Percentiles rank a stretch among this genome's conserved stretches.
phyloP scores from a whole-genome alignment of 805 yeast genomes.

The Suhomyces vadensis region DNA sequence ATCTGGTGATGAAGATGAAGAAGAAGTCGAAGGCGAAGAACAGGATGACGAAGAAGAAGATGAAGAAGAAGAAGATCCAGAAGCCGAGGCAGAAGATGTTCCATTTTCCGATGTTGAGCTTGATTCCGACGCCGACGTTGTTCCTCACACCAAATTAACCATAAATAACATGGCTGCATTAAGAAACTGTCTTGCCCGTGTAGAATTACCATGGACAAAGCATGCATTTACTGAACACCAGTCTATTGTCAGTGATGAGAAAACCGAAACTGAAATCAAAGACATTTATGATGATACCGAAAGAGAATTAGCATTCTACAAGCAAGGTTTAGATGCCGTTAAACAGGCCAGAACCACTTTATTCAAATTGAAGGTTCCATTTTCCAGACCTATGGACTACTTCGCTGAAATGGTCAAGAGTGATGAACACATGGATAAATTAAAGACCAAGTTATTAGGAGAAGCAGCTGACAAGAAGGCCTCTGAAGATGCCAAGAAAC shows the following conservation, averaged over 20 bases:
- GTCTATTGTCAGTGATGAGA: conserved; percentile 59
- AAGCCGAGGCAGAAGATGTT: conserved; percentile 72
- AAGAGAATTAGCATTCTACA: conserved; percentile 92
- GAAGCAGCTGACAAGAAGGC: conserved; percentile 87
- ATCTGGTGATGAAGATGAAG: conserved; percentile 45
- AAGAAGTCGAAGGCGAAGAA: conserved; percentile 54
- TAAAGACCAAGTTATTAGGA: conserved; percentile 74
- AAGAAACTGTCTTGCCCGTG: conserved; percentile 65
- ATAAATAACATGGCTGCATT: conserved; percentile 86
- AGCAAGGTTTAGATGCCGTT: conserved; percentile 88
- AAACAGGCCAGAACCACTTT: conserved; percentile 66
- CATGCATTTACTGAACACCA: conserved; percentile 84
- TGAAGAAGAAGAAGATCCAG: conserved; percentile 59
- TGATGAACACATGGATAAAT: conserved; percentile 96
- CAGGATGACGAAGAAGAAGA: conserved; percentile 64
- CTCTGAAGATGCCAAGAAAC: conserved; percentile 89
- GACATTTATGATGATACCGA: conserved; percentile 95
- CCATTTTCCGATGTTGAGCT: conserved; percentile 89
- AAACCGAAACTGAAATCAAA: conserved; percentile 65
- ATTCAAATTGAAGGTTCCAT: conserved; percentile 74
- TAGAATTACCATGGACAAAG: conserved; percentile 63
- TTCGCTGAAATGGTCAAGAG: conserved; percentile 98
- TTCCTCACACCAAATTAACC: conserved; percentile 88
- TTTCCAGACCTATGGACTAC: conserved; percentile 90
- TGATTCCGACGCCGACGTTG: conserved; percentile 92